Percentiles rank a stretch among this genome's conserved stretches.
Evolutionary conservation across 345 rosid genomes (phyloP).

Genomic region (Turnera subulata): DNA sequence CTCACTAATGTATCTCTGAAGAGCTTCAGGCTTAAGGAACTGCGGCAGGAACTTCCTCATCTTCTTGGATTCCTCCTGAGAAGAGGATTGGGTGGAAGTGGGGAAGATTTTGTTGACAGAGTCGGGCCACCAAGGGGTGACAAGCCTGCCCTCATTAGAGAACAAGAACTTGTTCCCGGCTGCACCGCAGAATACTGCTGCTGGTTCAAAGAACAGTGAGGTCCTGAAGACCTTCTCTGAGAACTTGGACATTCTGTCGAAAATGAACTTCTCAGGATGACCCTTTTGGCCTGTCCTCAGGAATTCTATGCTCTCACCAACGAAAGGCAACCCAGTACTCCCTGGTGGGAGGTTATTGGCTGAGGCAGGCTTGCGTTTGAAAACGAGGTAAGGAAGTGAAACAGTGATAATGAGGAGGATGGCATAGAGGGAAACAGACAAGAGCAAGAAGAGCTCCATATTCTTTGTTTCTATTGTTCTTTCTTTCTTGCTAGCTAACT

Average conservation of each 20-base stretch:
- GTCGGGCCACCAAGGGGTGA: conserved; percentile 42
- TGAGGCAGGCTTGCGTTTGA: not conserved
- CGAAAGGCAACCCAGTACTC: conserved; percentile 22
- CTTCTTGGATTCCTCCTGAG: conserved; percentile 30
- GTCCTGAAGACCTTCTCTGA: conserved; percentile 35
- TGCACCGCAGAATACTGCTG: conserved; percentile 31
- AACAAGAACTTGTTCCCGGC: conserved; percentile 38
- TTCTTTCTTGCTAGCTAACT: too few relatives aligned
- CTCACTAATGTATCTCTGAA: conserved; percentile 23
- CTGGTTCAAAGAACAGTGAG: conserved; percentile 22
- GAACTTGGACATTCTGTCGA: conserved; percentile 25
- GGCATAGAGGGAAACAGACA: not conserved
- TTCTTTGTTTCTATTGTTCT: too few relatives aligned
- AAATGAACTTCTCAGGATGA: conserved; percentile 34
- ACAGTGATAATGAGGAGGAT: not conserved
- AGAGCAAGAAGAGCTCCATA: too few relatives aligned
- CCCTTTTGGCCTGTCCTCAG: conserved; percentile 33
- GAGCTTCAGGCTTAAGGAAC: conserved; percentile 39
- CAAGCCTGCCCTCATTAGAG: conserved; percentile 40
- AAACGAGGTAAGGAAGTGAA: not conserved
- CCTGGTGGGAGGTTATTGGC: conserved; percentile 39
- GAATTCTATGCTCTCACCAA: conserved; percentile 40
- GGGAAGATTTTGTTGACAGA: conserved; percentile 43
- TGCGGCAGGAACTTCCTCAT: conserved; percentile 23
- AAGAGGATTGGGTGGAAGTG: conserved; percentile 25